A percentile compares a stretch with the other conserved stretches of the same genome.
phyloP scores from a whole-genome alignment of 2,329 filamentous ascomycete species.

The Diaporthe helianthi region DNA sequence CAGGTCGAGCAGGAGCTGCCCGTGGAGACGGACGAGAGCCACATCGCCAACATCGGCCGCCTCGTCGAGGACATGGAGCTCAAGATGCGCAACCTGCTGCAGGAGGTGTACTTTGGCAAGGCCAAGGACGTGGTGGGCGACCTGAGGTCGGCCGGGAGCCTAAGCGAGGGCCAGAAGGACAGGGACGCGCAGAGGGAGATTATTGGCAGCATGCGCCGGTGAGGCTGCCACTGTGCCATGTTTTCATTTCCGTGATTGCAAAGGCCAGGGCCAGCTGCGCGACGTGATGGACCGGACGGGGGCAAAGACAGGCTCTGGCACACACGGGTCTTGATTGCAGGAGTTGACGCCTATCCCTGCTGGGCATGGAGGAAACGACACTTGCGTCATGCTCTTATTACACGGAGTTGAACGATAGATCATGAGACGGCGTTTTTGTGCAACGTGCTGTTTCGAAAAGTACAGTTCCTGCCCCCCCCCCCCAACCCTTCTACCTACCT shows the following conservation, averaged over 20 bases:
- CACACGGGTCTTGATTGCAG: conserved; percentile 24
- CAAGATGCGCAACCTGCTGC: conserved; percentile 97
- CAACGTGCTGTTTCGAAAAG: conserved; percentile 22
- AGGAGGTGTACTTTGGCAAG: conserved; percentile 99
- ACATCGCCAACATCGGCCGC: conserved; percentile 93
- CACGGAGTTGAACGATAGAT: conserved; percentile 31
- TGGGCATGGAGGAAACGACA: conserved; percentile 24
- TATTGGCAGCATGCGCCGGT: conserved; percentile 67
- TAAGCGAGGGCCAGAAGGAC: conserved; percentile 86
- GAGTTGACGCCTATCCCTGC: conserved; percentile 21
- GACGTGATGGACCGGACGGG: background rate
- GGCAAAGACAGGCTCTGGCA: background rate
- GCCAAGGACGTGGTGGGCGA: conserved; percentile 98
- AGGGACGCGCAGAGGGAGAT: conserved; percentile 87
- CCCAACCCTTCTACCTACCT: no score
- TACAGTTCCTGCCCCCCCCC: background rate
- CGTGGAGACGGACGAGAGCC: conserved; percentile 87
- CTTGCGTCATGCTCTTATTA: conserved; percentile 18
- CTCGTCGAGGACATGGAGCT: conserved; percentile 99
- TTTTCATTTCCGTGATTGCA: background rate
- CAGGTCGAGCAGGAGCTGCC: conserved; percentile 92
- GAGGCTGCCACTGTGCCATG: conserved; percentile 42
- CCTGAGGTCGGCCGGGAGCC: conserved; percentile 81
- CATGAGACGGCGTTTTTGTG: conserved; percentile 29
- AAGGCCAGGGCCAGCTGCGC: background rate